phyloP scores from a whole-genome alignment of 345 rosid species.

The Luvunga scandens region DNA sequence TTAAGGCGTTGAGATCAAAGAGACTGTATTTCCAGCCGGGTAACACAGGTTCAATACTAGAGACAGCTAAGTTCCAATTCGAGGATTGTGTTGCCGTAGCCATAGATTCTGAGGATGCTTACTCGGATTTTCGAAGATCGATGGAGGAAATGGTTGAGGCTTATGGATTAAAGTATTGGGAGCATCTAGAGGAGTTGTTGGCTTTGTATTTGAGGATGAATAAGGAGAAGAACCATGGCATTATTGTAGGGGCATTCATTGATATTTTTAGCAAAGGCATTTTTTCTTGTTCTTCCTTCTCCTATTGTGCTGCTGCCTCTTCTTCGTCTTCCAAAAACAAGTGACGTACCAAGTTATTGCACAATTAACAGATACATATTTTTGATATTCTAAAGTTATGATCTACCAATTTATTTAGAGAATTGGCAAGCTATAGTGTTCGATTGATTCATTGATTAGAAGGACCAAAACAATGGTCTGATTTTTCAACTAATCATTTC shows the following conservation, averaged over 20 bases:
- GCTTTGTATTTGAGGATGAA: conserved; percentile 29
- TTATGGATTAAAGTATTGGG: conserved; percentile 15
- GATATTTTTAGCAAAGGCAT: no score
- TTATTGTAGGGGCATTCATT: conserved; percentile 26
- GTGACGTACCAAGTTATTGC: no score
- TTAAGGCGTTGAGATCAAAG: conserved; percentile 29
- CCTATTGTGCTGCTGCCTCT: no score
- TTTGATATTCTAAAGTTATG: no score
- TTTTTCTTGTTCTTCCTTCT: no score
- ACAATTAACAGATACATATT: no score
- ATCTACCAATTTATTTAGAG: no score
- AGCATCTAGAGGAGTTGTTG: conserved; percentile 31
- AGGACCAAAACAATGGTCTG: no score
- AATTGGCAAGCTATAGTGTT: no score
- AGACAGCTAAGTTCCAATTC: conserved; percentile 15
- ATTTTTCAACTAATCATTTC: no score
- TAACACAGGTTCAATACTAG: conserved; percentile 22
- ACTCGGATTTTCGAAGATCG: conserved; percentile 29
- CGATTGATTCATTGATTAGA: no score
- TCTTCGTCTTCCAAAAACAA: no score
- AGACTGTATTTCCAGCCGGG: conserved; percentile 34
- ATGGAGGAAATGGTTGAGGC: conserved; percentile 35
- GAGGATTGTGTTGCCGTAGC: conserved; percentile 4
- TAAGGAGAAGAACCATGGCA: conserved; percentile 32
- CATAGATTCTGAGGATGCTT: conserved; percentile 28